Evolutionary conservation across 345 rosid species (phyloP), one percentile per base, ranked within the genome.

Genomic region (Dipteronia dyeriana): DNA sequence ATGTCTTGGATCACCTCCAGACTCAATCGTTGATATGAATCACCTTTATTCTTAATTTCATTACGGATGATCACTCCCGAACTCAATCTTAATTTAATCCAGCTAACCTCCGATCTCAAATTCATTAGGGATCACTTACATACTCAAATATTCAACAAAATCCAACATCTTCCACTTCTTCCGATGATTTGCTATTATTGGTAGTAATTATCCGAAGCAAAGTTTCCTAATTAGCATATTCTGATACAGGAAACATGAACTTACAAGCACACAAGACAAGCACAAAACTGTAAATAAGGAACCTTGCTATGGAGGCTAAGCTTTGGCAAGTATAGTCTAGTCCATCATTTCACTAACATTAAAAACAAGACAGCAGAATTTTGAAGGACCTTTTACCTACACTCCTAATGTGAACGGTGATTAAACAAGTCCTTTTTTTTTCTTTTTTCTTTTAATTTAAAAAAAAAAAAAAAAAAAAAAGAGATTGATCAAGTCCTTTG

Each of bases 301-400:
- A 17, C 11, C 43, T 69, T 57, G 23, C 14, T 51, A 26, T 70
- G 5, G 2, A 70, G 41, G 14, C 39, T 49, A 23, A 70, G 9
- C 16, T 71, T 19, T 29, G 19, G 65, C 49, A 38, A 31, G 53
- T 41, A 8, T 1, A 38, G 29, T 72, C 53, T 9, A 19, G 53
- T 38, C 47, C 64, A 31, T 34, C 45, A 25, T 73, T 73, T 43
- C 57, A 61, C 61, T 3, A 61, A 62, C 59, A 45, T 26, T 38
- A 38, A 29, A 23, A 53, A 53, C 34, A 70, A 31, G 45, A 17
- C 45, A 29, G 19, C 26, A 34, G 3, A 56, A 22, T 73, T 16
- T 14, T 47, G 45, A 62, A 26, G 69, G 76, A 74, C 69, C 17
- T 45, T 45, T 61, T 26, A 62, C 76, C 76, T 25, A 74, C 76